Conservation (phyloP, 352 stramenopile genomes). For the Phytophthora idaei region DNA sequence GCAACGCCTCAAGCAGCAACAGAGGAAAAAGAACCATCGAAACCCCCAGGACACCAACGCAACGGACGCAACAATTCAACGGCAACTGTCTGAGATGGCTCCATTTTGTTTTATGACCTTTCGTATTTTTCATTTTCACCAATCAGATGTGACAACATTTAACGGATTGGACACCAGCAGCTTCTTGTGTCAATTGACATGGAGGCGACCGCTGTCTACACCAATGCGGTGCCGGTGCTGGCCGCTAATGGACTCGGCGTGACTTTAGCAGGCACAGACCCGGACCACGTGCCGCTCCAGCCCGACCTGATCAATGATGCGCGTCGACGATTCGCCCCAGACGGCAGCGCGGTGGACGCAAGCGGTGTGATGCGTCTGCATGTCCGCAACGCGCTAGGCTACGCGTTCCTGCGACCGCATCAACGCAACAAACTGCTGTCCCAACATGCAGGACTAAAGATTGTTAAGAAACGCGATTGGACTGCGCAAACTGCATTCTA, state of each 20-base stretch:
- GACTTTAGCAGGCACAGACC: constrained; percentile 45
- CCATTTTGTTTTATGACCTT: constrained; percentile 23
- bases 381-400: constrained; percentile 60
- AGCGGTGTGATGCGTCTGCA: constrained; percentile 51
- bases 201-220: constrained; percentile 63
- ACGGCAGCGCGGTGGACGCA: constrained; percentile 52
- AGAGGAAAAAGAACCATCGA: constrained; percentile 28
- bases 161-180: constrained; percentile 21
- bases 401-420: constrained; percentile 57
- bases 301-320: constrained; percentile 58
- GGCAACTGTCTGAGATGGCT: constrained; percentile 19
- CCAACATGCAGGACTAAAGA: background rate
- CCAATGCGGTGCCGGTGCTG: constrained; percentile 59
- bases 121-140: constrained; percentile 27
- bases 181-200: constrained; percentile 34
- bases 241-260: constrained; percentile 55
- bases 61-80: constrained; percentile 22
- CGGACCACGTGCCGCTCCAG: constrained; percentile 56
- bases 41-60: constrained; percentile 19
- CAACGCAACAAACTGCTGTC: constrained; percentile 41
- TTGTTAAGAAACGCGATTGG: background rate
- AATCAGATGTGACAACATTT: constrained; percentile 26
- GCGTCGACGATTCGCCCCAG: constrained; percentile 34
- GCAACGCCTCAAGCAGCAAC: constrained; percentile 1
- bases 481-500: constrained; percentile 37